Percentiles rank a stretch among this genome's conserved stretches.
Evolutionary conservation across 2,329 filamentous ascomycete species (phyloP).

Genomic region (Beauveria bassiana): DNA sequence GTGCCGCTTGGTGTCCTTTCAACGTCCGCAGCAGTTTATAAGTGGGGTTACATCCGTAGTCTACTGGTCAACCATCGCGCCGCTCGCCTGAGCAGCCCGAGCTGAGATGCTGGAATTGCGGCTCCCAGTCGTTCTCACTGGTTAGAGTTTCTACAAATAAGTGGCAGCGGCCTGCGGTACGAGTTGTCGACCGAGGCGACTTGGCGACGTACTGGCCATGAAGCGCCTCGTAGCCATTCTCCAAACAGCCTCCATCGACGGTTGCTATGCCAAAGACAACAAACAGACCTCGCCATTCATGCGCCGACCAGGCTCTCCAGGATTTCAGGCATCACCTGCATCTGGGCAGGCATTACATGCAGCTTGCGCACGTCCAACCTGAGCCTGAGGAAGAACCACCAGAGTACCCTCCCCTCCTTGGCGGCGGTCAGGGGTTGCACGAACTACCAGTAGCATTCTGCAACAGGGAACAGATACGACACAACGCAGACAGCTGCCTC

Average conservation of each 20-base stretch:
- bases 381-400: background rate
- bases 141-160: background rate
- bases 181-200: background rate
- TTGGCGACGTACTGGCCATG: background rate
- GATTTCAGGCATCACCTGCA: background rate
- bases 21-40: background rate
- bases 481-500: background rate
- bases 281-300: background rate
- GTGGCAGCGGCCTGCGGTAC: background rate
- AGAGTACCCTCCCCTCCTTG: background rate
- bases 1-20: background rate
- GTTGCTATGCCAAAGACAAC: background rate
- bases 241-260: background rate
- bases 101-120: background rate
- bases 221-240: background rate
- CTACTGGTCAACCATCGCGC: background rate
- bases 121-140: background rate
- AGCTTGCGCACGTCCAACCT: background rate
- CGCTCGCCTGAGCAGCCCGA: background rate
- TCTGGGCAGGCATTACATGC: background rate
- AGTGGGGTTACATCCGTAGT: background rate
- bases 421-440: constrained; percentile 4
- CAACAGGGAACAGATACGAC: constrained; percentile 6
- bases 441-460: background rate
- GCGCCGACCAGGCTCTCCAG: background rate